A percentile compares a stretch with the other conserved stretches of the same genome.
phyloP scores from a whole-genome alignment of 2,329 filamentous ascomycete genomes.

The Monosporascus cannonballus region DNA sequence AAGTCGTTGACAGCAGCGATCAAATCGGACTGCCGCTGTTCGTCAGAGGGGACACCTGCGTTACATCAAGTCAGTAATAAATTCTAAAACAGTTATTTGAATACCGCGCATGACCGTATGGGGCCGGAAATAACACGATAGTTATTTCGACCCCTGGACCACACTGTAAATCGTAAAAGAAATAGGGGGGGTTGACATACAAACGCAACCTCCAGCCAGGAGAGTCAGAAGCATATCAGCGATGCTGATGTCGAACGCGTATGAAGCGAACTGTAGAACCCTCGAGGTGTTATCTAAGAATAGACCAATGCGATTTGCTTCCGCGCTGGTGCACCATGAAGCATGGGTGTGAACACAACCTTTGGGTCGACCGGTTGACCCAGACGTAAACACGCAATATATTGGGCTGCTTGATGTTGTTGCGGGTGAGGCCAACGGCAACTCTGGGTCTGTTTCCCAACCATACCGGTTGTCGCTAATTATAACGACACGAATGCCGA shows the following conservation, averaged over 20 bases:
- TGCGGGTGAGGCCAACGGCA: too few species aligned
- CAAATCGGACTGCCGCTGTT: conserved; percentile 16
- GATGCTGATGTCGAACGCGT: conserved; percentile 33
- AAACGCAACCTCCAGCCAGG: conserved; percentile 27
- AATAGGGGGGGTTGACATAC: too few species aligned
- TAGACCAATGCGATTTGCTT: conserved; percentile 5
- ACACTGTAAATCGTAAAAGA: too few species aligned
- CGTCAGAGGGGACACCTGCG: conserved; percentile 29
- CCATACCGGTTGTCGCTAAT: too few species aligned
- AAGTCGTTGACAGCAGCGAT: conserved; percentile 8
- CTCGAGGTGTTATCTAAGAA: conserved; percentile 4
- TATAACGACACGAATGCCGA: too few species aligned
- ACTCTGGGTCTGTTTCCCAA: too few species aligned
- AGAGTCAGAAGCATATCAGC: conserved; percentile 31
- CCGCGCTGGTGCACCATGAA: conserved; percentile 10
- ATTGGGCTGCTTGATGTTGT: neutral
- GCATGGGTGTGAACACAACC: conserved; percentile 31
- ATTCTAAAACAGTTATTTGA: too few species aligned
- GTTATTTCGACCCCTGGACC: too few species aligned
- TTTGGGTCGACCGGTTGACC: conserved; percentile 44
- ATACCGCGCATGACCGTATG: too few species aligned
- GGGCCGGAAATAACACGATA: too few species aligned
- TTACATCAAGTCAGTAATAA: too few species aligned
- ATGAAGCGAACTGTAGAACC: conserved; percentile 17
- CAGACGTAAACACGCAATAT: conserved; percentile 38